phyloP scores from a whole-genome alignment of 805 yeast genomes.

The Nakazawaea molendinolei region DNA sequence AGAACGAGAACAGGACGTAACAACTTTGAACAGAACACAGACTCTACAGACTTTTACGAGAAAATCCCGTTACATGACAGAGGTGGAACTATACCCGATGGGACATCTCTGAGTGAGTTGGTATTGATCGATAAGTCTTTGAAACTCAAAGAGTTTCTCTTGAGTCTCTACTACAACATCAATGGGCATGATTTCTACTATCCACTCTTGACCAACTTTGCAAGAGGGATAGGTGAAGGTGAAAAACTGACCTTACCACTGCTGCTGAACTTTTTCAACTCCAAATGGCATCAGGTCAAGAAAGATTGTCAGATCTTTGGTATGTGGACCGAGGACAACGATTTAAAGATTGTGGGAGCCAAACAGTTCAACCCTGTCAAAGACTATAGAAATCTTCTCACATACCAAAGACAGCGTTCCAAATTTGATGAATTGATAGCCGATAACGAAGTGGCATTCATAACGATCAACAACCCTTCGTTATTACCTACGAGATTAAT shows the following conservation, averaged over 20 bases:
- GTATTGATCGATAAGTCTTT: slow-evolving; percentile 48
- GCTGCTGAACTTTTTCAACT: slow-evolving; percentile 50
- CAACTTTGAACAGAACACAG: slow-evolving; percentile 27
- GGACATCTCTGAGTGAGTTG: slow-evolving; percentile 68
- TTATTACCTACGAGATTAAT: slow-evolving; percentile 32
- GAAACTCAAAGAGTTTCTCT: slow-evolving; percentile 50
- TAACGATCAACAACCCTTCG: slow-evolving; percentile 44
- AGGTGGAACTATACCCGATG: slow-evolving; percentile 62
- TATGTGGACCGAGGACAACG: slow-evolving; percentile 20
- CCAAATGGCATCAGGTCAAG: slow-evolving; percentile 47
- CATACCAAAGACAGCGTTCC: slow-evolving; percentile 13
- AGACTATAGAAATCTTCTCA: slow-evolving; percentile 25
- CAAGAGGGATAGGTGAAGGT: slow-evolving; percentile 60
- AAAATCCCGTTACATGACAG: slow-evolving; percentile 53
- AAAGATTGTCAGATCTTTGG: slow-evolving; percentile 33
- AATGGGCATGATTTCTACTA: slow-evolving; percentile 57
- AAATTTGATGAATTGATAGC: slow-evolving; percentile 4
- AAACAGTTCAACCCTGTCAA: slow-evolving; percentile 46
- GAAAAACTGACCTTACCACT: slow-evolving; percentile 73
- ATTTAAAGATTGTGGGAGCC: slow-evolving; percentile 48
- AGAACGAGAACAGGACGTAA: slow-evolving; percentile 13
- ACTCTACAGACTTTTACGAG: slow-evolving; percentile 15
- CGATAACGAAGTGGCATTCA: slow-evolving; percentile 15
- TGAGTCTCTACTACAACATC: slow-evolving; percentile 59
- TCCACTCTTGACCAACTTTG: slow-evolving; percentile 53